Conservation (phyloP, 164 flowering plant species). For the Paratinospora sagittata region DNA sequence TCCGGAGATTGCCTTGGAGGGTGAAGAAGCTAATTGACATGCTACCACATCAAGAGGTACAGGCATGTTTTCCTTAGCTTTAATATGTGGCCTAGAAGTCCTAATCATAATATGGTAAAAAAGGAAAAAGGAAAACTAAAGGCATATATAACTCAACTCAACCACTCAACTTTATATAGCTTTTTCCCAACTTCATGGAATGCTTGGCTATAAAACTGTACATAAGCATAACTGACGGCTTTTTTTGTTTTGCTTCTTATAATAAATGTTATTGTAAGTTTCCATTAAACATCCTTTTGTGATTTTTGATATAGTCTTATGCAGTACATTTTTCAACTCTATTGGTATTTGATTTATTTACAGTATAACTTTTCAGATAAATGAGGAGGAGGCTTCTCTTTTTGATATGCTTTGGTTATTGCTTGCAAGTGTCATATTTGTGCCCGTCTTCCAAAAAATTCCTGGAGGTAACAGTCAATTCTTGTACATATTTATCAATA, state of each 20-base stretch:
- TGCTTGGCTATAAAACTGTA: no score
- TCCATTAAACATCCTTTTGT: neutral
- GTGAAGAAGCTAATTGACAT: conserved; percentile 60
- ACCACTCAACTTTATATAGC: neutral
- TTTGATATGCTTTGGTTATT: conserved; percentile 90
- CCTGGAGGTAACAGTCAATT: conserved; percentile 78
- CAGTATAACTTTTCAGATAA: conserved; percentile 44
- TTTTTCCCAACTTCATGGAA: no score
- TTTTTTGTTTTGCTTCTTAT: neutral
- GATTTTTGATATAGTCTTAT: neutral
- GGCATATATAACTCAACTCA: neutral
- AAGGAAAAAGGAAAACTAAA: neutral
- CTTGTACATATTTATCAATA: neutral
- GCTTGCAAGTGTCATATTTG: conserved; percentile 98
- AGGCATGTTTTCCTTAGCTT: neutral
- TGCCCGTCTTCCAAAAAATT: conserved; percentile 90
- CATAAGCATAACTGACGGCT: no score
- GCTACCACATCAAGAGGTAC: conserved; percentile 91
- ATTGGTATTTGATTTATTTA: neutral
- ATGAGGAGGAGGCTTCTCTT: conserved; percentile 97
- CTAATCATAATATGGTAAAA: neutral
- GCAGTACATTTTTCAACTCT: neutral
- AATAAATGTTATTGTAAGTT: neutral
- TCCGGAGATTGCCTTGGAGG: conserved; percentile 62
- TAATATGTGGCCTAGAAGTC: neutral